Conservation (phyloP, 495 filamentous ascomycete genomes). For the Trichoderma erinaceum region DNA sequence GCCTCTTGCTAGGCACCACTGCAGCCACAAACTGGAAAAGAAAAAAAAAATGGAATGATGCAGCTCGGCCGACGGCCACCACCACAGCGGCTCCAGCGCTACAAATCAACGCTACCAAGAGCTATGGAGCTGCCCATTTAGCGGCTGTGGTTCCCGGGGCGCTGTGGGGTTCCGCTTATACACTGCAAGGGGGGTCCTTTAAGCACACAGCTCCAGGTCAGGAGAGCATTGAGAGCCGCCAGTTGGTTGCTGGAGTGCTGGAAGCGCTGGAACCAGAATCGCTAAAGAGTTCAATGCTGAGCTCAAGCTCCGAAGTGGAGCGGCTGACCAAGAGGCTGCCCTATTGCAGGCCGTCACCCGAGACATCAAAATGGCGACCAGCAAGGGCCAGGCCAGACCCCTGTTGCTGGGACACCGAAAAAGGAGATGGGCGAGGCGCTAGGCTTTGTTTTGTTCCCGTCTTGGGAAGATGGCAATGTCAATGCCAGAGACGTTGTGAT, state of each 20-base stretch:
- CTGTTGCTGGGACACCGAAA: constrained; percentile 9
- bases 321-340: background rate
- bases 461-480: background rate
- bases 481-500: background rate
- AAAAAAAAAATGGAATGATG: background rate
- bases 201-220: background rate
- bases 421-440: constrained; percentile 6
- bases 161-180: constrained; percentile 1
- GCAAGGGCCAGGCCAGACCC: background rate
- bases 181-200: background rate
- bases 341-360: constrained; percentile 5
- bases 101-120: background rate
- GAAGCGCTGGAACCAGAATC: background rate
- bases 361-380: constrained; percentile 1
- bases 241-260: constrained; percentile 1
- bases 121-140: background rate
- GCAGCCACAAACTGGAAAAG: constrained; percentile 6
- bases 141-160: background rate
- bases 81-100: constrained; percentile 4
- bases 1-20: constrained; percentile 1
- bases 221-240: background rate
- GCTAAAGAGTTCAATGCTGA: background rate
- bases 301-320: background rate
- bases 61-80: background rate
- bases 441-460: background rate